Evolutionary conservation across 1,284 basidiomycete species (phyloP).

Genomic region (Ustilago crameri): DNA sequence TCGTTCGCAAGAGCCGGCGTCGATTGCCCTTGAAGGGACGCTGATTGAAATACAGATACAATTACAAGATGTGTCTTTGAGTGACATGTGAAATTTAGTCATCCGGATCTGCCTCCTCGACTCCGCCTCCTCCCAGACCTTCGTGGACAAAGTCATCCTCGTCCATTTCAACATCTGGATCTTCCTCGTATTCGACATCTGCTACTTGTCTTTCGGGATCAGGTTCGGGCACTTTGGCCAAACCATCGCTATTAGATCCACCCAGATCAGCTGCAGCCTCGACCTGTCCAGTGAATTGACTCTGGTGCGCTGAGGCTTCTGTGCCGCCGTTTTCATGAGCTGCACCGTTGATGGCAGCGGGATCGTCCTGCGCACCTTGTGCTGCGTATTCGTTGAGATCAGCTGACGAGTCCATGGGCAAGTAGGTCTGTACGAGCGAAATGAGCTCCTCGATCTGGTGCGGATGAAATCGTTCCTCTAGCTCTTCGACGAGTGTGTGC

Average conservation of each 20-base stretch:
- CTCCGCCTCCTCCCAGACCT: slow-evolving; percentile 36
- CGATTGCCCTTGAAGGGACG: not conserved
- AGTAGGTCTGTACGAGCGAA: slow-evolving; percentile 72
- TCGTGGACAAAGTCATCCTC: slow-evolving; percentile 58
- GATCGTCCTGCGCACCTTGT: slow-evolving; percentile 27
- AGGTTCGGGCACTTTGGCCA: slow-evolving; percentile 43
- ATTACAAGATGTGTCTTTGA: slow-evolving; percentile 4
- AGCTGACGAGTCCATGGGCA: slow-evolving; percentile 26
- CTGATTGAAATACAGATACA: slow-evolving; percentile 27
- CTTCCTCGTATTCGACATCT: slow-evolving; percentile 59
- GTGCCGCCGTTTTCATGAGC: not conserved
- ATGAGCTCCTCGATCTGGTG: slow-evolving; percentile 79
- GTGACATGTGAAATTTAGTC: slow-evolving; percentile 16
- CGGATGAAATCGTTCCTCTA: slow-evolving; percentile 78
- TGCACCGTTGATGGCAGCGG: slow-evolving; percentile 14
- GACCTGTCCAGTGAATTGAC: slow-evolving; percentile 34
- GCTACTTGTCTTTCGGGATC: slow-evolving; percentile 48
- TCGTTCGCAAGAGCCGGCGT: not conserved
- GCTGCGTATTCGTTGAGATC: slow-evolving; percentile 30
- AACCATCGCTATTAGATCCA: slow-evolving; percentile 47
- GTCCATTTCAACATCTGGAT: slow-evolving; percentile 59
- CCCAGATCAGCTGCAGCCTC: slow-evolving; percentile 43
- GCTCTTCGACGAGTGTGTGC: slow-evolving; percentile 90
- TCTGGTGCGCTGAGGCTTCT: slow-evolving; percentile 18
- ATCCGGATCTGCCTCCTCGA: slow-evolving; percentile 68